Percentiles rank a stretch among this genome's conserved stretches.
These are phyloP conservation scores for Massarina eburnea DNA, from an alignment of 2,329 filamentous ascomycete species.

Conservation along the genomic window DNA sequence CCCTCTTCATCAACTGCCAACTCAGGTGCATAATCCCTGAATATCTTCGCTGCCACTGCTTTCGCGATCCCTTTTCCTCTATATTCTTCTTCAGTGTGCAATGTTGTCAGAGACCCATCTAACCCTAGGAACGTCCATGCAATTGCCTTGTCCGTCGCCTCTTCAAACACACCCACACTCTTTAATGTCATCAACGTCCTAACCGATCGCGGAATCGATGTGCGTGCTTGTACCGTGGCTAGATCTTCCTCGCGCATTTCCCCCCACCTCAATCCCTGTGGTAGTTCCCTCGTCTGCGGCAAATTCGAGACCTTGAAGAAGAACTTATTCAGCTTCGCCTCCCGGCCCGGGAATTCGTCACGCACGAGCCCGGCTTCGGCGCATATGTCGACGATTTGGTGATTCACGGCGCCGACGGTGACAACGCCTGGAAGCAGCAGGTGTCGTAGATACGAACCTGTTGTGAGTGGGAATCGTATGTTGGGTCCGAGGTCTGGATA, in stretches of 20 bases:
- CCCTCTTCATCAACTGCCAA: conserved; percentile 36
- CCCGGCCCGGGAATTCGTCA: conserved; percentile 31
- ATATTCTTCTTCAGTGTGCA: conserved; percentile 63
- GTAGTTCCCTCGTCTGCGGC: conserved; percentile 44
- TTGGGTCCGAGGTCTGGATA: conserved; percentile 23
- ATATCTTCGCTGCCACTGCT: conserved; percentile 59
- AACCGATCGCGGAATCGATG: conserved; percentile 57
- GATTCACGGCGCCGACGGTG: conserved; percentile 49
- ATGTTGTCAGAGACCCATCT: conserved; percentile 62
- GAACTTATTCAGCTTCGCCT: conserved; percentile 56
- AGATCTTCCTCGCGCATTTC: conserved; percentile 56
- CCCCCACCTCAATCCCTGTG: conserved; percentile 59
- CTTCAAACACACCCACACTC: conserved; percentile 45
- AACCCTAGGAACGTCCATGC: conserved; percentile 67
- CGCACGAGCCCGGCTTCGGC: conserved; percentile 24
- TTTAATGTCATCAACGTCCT: conserved; percentile 46
- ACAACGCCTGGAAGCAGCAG: conserved; percentile 42
- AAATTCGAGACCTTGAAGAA: conserved; percentile 55
- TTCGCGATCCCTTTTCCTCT: conserved; percentile 66
- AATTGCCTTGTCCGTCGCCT: conserved; percentile 52
- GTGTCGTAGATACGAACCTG: conserved; percentile 34
- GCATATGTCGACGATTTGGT: conserved; percentile 25
- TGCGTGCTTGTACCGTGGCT: conserved; percentile 52
- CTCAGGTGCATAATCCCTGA: conserved; percentile 48
- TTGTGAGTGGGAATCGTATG: conserved; percentile 18